phyloP scores from a whole-genome alignment of 345 rosid species.

The Sisymbrium altissimum region DNA sequence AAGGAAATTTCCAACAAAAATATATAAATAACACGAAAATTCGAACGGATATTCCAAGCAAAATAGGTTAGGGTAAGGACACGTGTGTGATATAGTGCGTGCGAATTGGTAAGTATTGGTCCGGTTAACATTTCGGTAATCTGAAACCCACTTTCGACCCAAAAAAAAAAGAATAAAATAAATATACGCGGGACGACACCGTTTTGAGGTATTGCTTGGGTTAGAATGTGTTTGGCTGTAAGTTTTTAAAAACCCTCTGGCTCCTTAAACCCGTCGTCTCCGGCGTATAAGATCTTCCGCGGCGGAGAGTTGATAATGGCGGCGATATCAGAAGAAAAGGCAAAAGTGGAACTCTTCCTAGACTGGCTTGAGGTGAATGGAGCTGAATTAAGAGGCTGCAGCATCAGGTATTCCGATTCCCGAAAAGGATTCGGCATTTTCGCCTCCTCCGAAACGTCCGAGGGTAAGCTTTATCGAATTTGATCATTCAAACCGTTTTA shows the following conservation, averaged over 20 bases:
- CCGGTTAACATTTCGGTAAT: too few species aligned
- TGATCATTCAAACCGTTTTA: too few species aligned
- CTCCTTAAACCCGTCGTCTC: not conserved
- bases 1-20: too few species aligned
- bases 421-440: conserved; percentile 75
- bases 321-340: conserved; percentile 7
- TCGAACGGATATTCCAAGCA: too few species aligned
- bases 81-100: too few species aligned
- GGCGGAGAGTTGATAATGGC: conserved; percentile 9
- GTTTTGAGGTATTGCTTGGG: not conserved
- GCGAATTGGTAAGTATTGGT: too few species aligned
- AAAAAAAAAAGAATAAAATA: too few species aligned
- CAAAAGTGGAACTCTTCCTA: conserved; percentile 10
- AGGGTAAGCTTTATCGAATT: conserved; percentile 36
- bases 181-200: not conserved
- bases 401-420: conserved; percentile 51
- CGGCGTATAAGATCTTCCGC: not conserved
- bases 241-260: not conserved
- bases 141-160: too few species aligned
- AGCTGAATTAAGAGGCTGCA: conserved; percentile 69
- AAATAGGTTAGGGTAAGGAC: too few species aligned
- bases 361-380: conserved; percentile 52
- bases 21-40: too few species aligned
- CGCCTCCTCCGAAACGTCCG: conserved; percentile 40
- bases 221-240: not conserved